Evolutionary conservation across 257 asterid species (phyloP), one percentile per base, ranked within the genome.

Genomic region (Nemophila menziesii): DNA sequence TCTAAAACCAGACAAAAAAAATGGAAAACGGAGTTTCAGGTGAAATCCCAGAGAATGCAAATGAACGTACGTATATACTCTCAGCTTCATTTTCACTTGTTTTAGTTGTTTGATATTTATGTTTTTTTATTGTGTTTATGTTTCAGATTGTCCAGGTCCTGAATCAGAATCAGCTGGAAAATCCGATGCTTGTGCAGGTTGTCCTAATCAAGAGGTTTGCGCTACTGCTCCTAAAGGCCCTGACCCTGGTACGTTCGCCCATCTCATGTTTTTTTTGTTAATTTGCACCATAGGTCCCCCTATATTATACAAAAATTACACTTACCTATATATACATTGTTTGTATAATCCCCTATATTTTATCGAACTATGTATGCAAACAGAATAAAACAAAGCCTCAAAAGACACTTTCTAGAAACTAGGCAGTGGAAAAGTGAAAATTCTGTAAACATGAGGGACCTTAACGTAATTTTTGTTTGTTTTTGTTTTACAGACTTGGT

Each of bases 221-320:
- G 87, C 94, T 46, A 77, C 94, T 62, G 96, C 94, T 67, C 94
- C 94, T 16, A 82, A 86, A 75, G 96, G 93, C 57, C 96, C 97
- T 4, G 93, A 86, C 43, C 97, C 97, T 50, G 93, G 94, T 73
- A 42, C 13, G 22, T 29, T 3, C 1, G 37, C 50, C 14, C 11
- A 13, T 14, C 27, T 43, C 12, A n/a, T 13, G 33, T 1, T 22
- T 46, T 1, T 22, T 40, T 15, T 16, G 4, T 14, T 9, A 39
- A 0, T 17, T 42, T 16, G 8, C 12, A 3, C 2, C 6, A 39
- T 54, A 17, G 37, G 1, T 14, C 18, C 3, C n/a, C n/a, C n/a
- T n/a, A n/a, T n/a, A n/a, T n/a, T n/a, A n/a, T n/a, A n/a, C n/a
- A n/a, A n/a, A n/a, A n/a, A n/a, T n/a, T n/a, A n/a, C n/a, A n/a